phyloP scores from a whole-genome alignment of 768 basidiomycete species.

The Kwoniella sp. region DNA sequence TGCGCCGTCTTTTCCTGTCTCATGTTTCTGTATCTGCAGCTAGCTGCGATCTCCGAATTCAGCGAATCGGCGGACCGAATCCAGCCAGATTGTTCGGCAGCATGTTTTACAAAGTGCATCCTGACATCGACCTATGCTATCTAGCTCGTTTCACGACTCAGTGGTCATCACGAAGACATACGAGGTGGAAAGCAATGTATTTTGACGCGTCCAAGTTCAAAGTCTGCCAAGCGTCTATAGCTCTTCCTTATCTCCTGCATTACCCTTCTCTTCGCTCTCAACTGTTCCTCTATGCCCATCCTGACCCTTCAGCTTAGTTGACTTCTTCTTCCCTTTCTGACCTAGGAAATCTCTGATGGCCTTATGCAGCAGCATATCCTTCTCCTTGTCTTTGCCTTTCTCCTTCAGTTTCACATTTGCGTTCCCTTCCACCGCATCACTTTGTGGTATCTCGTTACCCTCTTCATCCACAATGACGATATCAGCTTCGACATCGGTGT shows the following conservation, averaged over 20 bases:
- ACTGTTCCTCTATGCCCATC: not conserved
- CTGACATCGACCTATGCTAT: no score
- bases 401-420: conserved; percentile 4
- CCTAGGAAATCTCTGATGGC: conserved; percentile 24
- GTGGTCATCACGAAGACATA: no score
- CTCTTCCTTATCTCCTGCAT: conserved; percentile 20
- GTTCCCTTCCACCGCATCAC: not conserved
- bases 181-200: no score
- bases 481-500: not conserved
- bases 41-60: no score
- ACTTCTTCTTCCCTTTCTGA: conserved; percentile 4
- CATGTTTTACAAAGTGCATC: no score
- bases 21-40: no score
- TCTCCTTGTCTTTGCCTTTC: conserved; percentile 18
- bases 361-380: conserved; percentile 23
- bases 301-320: conserved; percentile 2
- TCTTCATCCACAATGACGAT: not conserved
- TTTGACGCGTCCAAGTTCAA: no score
- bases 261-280: not conserved
- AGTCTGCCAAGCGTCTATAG: conserved; percentile 5
- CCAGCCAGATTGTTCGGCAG: no score
- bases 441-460: not conserved
- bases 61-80: no score
- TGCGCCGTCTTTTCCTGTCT: no score
- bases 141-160: no score